Evolutionary conservation across 1,284 basidiomycete genomes (phyloP).

Genomic region (Stereum hirsutum): DNA sequence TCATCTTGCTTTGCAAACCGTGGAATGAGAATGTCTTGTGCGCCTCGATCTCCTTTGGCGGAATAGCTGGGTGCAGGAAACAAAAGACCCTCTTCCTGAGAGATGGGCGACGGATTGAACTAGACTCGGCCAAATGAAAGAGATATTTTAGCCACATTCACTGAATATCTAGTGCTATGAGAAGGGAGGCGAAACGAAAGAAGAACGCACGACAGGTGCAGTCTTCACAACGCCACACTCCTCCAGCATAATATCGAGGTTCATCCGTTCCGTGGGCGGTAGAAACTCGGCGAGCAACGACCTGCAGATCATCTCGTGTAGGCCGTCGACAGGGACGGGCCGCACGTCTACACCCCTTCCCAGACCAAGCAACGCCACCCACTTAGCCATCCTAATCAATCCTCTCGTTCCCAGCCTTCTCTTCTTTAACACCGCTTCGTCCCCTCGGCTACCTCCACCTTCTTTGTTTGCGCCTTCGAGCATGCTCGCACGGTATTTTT

Average conservation of each 20-base stretch:
- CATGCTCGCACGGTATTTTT: slow-evolving; percentile 45
- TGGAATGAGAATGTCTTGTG: slow-evolving; percentile 30
- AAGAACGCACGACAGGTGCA: slow-evolving; percentile 26
- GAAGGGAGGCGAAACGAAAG: neutral
- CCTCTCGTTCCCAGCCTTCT: slow-evolving; percentile 52
- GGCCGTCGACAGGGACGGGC: slow-evolving; percentile 34
- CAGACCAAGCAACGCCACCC: slow-evolving; percentile 32
- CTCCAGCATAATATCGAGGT: slow-evolving; percentile 39
- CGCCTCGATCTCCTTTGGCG: slow-evolving; percentile 18
- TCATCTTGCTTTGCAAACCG: slow-evolving; percentile 40
- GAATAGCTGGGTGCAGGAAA: slow-evolving; percentile 34
- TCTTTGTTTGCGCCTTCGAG: no score
- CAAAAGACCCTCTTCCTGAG: slow-evolving; percentile 28
- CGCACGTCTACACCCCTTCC: no score
- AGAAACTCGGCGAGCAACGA: slow-evolving; percentile 52
- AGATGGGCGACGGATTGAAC: slow-evolving; percentile 39
- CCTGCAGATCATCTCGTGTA: slow-evolving; percentile 36
- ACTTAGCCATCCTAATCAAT: slow-evolving; percentile 43
- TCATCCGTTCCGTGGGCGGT: slow-evolving; percentile 47
- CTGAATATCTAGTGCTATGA: no score
- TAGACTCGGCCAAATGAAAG: slow-evolving; percentile 15
- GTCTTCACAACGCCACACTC: slow-evolving; percentile 37
- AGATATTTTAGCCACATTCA: no score
- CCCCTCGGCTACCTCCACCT: no score
- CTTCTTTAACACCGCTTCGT: slow-evolving; percentile 48